Conservation (phyloP, 179 eudicot genomes). For the Carnegiea gigantea region DNA sequence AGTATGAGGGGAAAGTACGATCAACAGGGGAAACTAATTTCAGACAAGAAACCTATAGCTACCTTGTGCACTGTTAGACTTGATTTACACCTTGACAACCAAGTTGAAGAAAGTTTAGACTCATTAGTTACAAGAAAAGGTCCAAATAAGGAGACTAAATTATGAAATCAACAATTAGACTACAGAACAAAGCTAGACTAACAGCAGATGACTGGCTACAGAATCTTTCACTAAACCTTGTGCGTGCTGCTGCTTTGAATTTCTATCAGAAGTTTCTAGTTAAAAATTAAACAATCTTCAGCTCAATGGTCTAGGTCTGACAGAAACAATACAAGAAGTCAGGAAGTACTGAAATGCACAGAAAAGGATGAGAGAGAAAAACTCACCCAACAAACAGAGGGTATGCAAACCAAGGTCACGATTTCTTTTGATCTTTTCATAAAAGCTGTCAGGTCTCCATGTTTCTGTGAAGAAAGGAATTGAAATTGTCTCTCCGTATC, state of each 20-base stretch:
- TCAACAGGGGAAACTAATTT: background rate
- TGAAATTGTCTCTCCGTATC: slow-evolving; percentile 89
- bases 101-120: no score
- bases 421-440: slow-evolving; percentile 67
- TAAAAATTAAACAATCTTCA: no score
- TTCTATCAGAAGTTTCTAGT: no score
- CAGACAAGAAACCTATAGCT: background rate
- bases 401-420: slow-evolving; percentile 79
- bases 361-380: background rate
- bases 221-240: background rate
- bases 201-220: background rate
- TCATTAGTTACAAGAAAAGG: background rate
- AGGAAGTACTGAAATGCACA: background rate
- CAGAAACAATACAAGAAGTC: background rate
- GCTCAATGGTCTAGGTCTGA: no score
- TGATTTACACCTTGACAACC: background rate
- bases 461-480: slow-evolving; percentile 91
- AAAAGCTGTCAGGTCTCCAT: slow-evolving; percentile 87
- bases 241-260: background rate
- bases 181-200: background rate
- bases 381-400: slow-evolving; percentile 78
- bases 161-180: background rate
- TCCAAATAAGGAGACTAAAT: background rate
- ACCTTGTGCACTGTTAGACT: background rate
- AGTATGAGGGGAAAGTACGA: background rate